phyloP scores from a whole-genome alignment of 371 early-diverging fungal species.

The Mucor saturninus region DNA sequence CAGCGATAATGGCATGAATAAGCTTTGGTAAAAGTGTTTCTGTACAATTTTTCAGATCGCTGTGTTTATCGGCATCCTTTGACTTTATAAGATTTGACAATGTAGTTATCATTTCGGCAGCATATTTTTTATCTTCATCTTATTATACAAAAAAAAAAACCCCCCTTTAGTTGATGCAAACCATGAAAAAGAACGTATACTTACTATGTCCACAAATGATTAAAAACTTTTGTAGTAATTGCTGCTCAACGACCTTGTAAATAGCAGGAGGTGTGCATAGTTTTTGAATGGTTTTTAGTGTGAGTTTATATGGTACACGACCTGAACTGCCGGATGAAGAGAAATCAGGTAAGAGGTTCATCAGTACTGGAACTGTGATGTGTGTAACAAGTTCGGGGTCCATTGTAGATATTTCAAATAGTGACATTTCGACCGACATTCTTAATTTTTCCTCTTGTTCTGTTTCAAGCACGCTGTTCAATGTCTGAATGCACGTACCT shows the following conservation, averaged over 20 bases:
- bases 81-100: slow-evolving; percentile 46
- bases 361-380: slow-evolving; percentile 37
- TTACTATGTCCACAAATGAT: slow-evolving; percentile 37
- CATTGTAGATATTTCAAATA: slow-evolving; percentile 28
- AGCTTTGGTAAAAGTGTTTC: slow-evolving; percentile 1
- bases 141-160: neutral
- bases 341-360: slow-evolving; percentile 28
- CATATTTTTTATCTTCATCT: slow-evolving; percentile 42
- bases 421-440: slow-evolving; percentile 29
- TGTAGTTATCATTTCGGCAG: slow-evolving; percentile 48
- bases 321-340: slow-evolving; percentile 6
- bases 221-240: slow-evolving; percentile 38
- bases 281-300: slow-evolving; percentile 29
- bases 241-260: slow-evolving; percentile 29
- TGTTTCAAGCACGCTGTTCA: slow-evolving; percentile 7
- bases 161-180: neutral
- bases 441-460: slow-evolving; percentile 25
- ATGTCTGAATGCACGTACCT: slow-evolving; percentile 7
- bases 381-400: slow-evolving; percentile 28
- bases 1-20: neutral
- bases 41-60: slow-evolving; percentile 36
- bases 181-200: neutral
- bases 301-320: slow-evolving; percentile 21
- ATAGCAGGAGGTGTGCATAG: slow-evolving; percentile 28
- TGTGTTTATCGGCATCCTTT: slow-evolving; percentile 45